phyloP scores from a whole-genome alignment of 345 rosid genomes.

The Trapa bicornis region DNA sequence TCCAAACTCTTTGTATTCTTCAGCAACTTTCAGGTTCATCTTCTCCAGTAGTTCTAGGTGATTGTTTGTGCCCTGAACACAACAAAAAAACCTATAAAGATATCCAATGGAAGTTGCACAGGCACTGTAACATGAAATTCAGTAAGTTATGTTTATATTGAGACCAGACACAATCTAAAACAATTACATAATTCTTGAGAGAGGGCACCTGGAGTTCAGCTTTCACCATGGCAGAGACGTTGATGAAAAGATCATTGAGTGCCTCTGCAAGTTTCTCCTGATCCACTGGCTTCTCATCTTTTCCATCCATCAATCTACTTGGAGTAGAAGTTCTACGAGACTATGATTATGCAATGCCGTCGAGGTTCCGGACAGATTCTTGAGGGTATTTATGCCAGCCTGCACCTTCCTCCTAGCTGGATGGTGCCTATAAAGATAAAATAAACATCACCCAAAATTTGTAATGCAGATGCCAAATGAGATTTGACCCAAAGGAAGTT shows the following conservation, averaged over 20 bases:
- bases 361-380: neutral
- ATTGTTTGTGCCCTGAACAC: slow-evolving; percentile 50
- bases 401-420: neutral
- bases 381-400: neutral
- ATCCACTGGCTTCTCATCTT: slow-evolving; percentile 13
- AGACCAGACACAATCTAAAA: neutral
- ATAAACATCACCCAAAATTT: too few species aligned
- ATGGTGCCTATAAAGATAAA: neutral
- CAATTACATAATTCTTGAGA: neutral
- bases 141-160: neutral
- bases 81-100: neutral
- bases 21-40: slow-evolving; percentile 62
- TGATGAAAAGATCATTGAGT: slow-evolving; percentile 46
- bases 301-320: slow-evolving; percentile 1
- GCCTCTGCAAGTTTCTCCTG: slow-evolving; percentile 57
- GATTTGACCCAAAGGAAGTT: too few species aligned
- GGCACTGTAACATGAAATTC: neutral
- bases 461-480: too few species aligned
- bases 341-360: neutral
- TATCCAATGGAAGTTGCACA: neutral
- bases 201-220: slow-evolving; percentile 57
- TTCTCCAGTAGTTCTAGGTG: slow-evolving; percentile 64
- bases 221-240: slow-evolving; percentile 65
- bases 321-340: neutral
- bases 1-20: slow-evolving; percentile 62